phyloP scores from a whole-genome alignment of 805 yeast species.

The Hanseniaspora hatyaiensis region DNA sequence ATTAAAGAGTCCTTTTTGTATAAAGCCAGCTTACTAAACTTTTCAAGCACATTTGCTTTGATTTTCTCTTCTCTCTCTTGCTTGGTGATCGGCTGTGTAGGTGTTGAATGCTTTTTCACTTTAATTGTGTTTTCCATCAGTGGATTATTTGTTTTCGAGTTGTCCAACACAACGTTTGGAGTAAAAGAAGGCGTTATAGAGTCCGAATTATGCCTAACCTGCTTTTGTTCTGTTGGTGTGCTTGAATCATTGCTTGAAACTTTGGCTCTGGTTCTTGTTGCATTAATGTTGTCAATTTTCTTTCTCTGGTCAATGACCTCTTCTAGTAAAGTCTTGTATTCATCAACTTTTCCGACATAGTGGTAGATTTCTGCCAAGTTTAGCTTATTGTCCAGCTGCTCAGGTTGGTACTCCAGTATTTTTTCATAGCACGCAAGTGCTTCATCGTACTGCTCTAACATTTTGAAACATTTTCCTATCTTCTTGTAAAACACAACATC shows the following conservation, averaged over 20 bases:
- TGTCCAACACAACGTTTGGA: slow-evolving; percentile 10
- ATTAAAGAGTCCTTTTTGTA: slow-evolving; percentile 41
- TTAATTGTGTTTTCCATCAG: slow-evolving; percentile 25
- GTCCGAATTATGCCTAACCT: slow-evolving; percentile 3
- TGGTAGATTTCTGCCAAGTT: slow-evolving; percentile 74
- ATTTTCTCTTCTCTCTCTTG: slow-evolving; percentile 47
- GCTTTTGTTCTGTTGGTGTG: neutral
- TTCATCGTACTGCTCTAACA: slow-evolving; percentile 52
- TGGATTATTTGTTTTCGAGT: slow-evolving; percentile 18
- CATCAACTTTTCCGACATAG: slow-evolving; percentile 47
- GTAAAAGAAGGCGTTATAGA: slow-evolving; percentile 13
- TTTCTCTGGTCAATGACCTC: slow-evolving; percentile 41
- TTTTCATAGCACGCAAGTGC: slow-evolving; percentile 51
- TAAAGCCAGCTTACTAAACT: slow-evolving; percentile 43
- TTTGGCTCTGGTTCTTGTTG: slow-evolving; percentile 20
- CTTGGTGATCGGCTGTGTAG: slow-evolving; percentile 34
- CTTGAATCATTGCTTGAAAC: slow-evolving; percentile 13
- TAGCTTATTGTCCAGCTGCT: slow-evolving; percentile 59
- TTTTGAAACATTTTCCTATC: slow-evolving; percentile 67
- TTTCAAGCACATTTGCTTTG: slow-evolving; percentile 44
- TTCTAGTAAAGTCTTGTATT: slow-evolving; percentile 42
- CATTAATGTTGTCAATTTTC: slow-evolving; percentile 12
- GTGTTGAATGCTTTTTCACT: slow-evolving; percentile 22
- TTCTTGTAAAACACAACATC: slow-evolving; percentile 36
- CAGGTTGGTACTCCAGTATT: slow-evolving; percentile 45